phyloP scores from a whole-genome alignment of 176 grass and related monocot genomes.

The Phoenix dactylifera region DNA sequence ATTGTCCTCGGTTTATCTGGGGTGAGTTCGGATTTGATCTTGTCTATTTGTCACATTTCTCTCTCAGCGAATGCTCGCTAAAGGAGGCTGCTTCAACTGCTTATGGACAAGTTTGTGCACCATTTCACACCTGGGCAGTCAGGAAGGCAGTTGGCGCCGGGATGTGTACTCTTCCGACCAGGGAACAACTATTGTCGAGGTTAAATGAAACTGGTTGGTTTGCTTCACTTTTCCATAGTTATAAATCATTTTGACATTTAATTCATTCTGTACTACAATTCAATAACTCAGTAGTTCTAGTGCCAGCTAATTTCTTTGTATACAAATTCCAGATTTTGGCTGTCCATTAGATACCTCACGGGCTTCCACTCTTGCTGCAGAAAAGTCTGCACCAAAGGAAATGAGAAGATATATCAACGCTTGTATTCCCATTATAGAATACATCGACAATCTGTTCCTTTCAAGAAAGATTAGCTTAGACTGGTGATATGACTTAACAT shows the following conservation, averaged over 20 bases:
- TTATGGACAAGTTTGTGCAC: conserved; percentile 90
- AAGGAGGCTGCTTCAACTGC: conserved; percentile 85
- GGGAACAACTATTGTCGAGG: conserved; percentile 62
- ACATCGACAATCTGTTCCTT: conserved; percentile 93
- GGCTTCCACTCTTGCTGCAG: conserved; percentile 31
- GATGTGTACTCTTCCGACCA: conserved; percentile 87
- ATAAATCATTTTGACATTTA: too few relatives aligned
- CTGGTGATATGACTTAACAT: conserved; percentile 47
- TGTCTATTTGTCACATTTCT: conserved; percentile 8
- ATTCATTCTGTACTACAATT: too few relatives aligned
- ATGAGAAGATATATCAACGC: conserved; percentile 93
- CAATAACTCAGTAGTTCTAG: too few relatives aligned
- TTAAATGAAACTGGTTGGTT: conserved; percentile 78
- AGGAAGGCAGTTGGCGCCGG: conserved; percentile 84
- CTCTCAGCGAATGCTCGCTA: conserved; percentile 55
- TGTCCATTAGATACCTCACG: neutral
- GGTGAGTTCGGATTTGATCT: too few relatives aligned
- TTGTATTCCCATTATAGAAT: conserved; percentile 67
- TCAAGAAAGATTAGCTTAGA: conserved; percentile 82
- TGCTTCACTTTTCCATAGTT: neutral
- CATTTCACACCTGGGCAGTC: conserved; percentile 88
- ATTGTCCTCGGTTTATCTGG: too few relatives aligned
- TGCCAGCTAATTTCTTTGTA: too few relatives aligned
- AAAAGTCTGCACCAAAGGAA: conserved; percentile 71
- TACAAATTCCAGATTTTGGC: neutral